phyloP scores from a whole-genome alignment of 106 monocot genomes.

The Dendrobium huoshanense region DNA sequence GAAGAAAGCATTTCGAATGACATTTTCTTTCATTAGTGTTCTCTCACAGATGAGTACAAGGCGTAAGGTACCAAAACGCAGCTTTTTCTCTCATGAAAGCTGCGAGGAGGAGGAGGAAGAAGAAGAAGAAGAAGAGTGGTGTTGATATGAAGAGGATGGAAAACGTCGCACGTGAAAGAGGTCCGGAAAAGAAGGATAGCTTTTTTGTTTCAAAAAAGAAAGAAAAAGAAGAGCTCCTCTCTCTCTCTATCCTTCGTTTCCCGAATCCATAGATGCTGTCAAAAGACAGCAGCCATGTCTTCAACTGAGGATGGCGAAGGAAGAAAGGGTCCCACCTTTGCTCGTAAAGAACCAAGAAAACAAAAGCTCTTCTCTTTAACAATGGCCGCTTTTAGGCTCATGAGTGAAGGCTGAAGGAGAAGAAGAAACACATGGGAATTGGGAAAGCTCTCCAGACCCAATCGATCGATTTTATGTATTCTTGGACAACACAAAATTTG shows the following conservation, averaged over 20 bases:
- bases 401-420: background rate
- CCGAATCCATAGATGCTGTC: constrained; percentile 30
- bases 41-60: too few relatives aligned
- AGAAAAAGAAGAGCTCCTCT: background rate
- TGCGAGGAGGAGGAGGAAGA: background rate
- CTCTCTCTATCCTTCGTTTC: constrained; percentile 17
- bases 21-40: constrained; percentile 19
- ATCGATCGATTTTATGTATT: background rate
- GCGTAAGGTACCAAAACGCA: constrained; percentile 13
- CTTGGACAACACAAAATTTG: background rate
- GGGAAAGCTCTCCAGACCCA: background rate
- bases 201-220: constrained; percentile 19
- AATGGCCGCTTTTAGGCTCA: background rate
- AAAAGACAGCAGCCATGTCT: constrained; percentile 8
- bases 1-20: constrained; percentile 31
- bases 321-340: background rate
- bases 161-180: constrained; percentile 26
- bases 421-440: background rate
- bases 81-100: constrained; percentile 16
- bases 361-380: constrained; percentile 2
- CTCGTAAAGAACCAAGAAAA: background rate
- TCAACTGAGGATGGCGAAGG: constrained; percentile 11
- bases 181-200: constrained; percentile 18
- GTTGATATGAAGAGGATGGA: constrained; percentile 6
- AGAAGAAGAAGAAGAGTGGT: background rate